phyloP scores from a whole-genome alignment of 805 yeast genomes.

The Metschnikowia cubensis region DNA sequence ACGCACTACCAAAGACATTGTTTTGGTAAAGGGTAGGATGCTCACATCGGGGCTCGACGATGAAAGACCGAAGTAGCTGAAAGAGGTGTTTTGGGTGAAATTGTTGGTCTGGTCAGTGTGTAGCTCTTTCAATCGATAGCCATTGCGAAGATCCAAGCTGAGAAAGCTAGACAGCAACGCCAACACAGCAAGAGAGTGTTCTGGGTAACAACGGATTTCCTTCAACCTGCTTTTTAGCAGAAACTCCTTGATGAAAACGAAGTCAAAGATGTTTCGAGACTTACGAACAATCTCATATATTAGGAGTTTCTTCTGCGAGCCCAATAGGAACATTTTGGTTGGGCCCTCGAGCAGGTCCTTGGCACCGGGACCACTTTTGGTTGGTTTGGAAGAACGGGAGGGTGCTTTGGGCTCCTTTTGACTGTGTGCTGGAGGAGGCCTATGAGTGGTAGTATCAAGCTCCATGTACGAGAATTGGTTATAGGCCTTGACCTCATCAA shows the following conservation, averaged over 20 bases:
- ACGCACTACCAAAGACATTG: constrained; percentile 24
- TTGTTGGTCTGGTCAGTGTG: constrained; percentile 18
- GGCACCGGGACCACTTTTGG: not conserved
- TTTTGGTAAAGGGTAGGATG: constrained; percentile 16
- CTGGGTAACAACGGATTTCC: constrained; percentile 16
- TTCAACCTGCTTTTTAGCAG: constrained; percentile 30
- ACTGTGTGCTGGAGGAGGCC: not conserved
- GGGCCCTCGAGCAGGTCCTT: not conserved
- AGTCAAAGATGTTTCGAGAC: constrained; percentile 29
- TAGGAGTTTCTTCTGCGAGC: constrained; percentile 27
- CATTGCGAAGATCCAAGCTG: constrained; percentile 21
- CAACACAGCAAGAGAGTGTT: constrained; percentile 12
- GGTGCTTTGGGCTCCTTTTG: not conserved
- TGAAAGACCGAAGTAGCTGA: constrained; percentile 38
- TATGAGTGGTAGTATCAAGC: constrained; percentile 1
- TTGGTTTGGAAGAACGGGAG: not conserved
- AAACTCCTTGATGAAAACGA: constrained; percentile 23
- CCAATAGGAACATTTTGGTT: constrained; percentile 23
- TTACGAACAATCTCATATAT: constrained; percentile 26
- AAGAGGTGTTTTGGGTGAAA: constrained; percentile 25
- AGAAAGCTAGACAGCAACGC: constrained; percentile 25
- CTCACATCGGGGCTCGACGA: constrained; percentile 26
- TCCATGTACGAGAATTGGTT: constrained; percentile 17
- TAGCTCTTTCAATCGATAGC: constrained; percentile 16
- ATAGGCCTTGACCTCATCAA: constrained; percentile 24